Base-by-base conservation (phyloP, 2,329 filamentous ascomycete genomes). In the Colletotrichum spaethianum region DNA sequence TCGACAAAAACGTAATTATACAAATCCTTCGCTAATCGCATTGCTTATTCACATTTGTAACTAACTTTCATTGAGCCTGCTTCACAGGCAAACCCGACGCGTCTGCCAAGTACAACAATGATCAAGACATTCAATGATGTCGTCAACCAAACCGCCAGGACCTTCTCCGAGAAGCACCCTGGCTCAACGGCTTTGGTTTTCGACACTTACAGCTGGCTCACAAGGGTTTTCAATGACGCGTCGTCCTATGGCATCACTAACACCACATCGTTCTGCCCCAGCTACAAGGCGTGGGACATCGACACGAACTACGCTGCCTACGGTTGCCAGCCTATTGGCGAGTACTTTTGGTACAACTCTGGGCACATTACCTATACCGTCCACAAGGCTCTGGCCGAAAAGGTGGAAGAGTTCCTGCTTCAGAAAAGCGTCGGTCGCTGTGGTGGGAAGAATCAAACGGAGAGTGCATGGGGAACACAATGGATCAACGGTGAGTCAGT, bases 291-390 rank as follows among this genome's bases (percentile, higher is more conserved):
- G 1, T 74, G 70, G 73, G 77, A 77, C 20, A 75, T 79, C 12
- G 63, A 73, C 23, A 70, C 69, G 4, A 63, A 78, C 64, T 68
- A 76, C 23, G 68, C 64, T 20, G 67, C 75, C 23, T 80, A 78
- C 57, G 78, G 78, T 3, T 81, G 79, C 59, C 74, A 56, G n/a
- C 78, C 76, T 3, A 59, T 80, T 11, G 71, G 76, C 12, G 64
- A 77, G 52, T 81, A 80, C 42, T 80, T 80, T 50, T 81, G 80
- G 79, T 79, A 78, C 65, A 76, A 80, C 42, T 74, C 73, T 16
- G 79, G 77, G 12, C 78, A 81, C 46, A 77, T 67, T 5, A 60
- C 69, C 1, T 60, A 72, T 28, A 48, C 16, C 36, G 69, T 31
- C 0, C 65, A 67, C 1, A 26, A 63, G 2, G 18, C 33, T 2